phyloP scores from a whole-genome alignment of 108 stramenopile species.

The Cyclostephanos tholiformis region DNA sequence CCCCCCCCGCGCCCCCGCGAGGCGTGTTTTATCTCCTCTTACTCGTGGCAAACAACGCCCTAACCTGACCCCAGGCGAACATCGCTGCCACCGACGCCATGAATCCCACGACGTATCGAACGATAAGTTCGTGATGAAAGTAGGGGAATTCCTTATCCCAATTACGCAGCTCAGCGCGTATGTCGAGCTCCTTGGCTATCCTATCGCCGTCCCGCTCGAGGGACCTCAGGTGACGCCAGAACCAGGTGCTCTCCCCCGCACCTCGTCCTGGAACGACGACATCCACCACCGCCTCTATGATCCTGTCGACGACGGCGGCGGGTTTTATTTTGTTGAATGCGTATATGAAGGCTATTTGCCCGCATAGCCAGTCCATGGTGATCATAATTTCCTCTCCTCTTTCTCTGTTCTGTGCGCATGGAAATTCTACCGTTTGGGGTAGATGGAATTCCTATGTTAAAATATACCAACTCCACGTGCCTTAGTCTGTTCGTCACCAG shows the following conservation, averaged over 20 bases:
- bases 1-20: no score
- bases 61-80: slow-evolving; percentile 33
- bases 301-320: slow-evolving; percentile 69
- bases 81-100: slow-evolving; percentile 68
- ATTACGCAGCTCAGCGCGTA: slow-evolving; percentile 62
- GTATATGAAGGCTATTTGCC: slow-evolving; percentile 47
- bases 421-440: no score
- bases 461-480: no score
- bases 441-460: no score
- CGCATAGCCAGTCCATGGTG: slow-evolving; percentile 38
- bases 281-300: slow-evolving; percentile 66
- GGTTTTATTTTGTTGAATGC: slow-evolving; percentile 65
- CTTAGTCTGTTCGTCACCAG: no score
- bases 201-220: slow-evolving; percentile 41
- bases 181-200: slow-evolving; percentile 70
- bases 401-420: no score
- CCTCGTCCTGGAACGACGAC: slow-evolving; percentile 74
- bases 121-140: slow-evolving; percentile 84
- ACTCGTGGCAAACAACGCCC: slow-evolving; percentile 25
- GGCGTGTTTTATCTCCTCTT: slow-evolving; percentile 13
- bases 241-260: slow-evolving; percentile 70
- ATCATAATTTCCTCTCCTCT: no score
- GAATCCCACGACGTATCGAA: slow-evolving; percentile 67
- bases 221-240: slow-evolving; percentile 34
- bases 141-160: slow-evolving; percentile 83